These are phyloP conservation scores for Aspergillus spinulosporus DNA, from an alignment of 2,329 filamentous ascomycete species.

Conservation along the genomic window DNA sequence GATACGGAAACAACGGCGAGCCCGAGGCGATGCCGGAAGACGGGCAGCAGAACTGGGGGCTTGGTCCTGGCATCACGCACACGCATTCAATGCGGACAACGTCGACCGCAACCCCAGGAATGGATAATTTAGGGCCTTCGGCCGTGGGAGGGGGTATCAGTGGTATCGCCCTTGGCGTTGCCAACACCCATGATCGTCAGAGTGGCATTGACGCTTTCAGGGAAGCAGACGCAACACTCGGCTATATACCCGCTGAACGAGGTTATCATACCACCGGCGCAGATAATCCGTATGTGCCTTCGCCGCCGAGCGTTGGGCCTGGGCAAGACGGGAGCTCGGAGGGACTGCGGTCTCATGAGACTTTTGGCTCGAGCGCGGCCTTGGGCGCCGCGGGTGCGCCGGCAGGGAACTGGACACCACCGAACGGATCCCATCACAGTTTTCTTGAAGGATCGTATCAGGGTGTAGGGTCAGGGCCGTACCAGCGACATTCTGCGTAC, in stretches of 20 bases:
- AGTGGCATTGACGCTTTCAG: slow-evolving; percentile 65
- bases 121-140: slow-evolving; percentile 65
- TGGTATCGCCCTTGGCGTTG: slow-evolving; percentile 66
- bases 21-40: slow-evolving; percentile 17
- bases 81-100: slow-evolving; percentile 36
- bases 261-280: slow-evolving; percentile 36
- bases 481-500: slow-evolving; percentile 59
- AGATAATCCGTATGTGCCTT: slow-evolving; percentile 41
- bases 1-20: slow-evolving; percentile 7
- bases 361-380: slow-evolving; percentile 40
- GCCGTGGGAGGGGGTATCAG: slow-evolving; percentile 66
- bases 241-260: slow-evolving; percentile 37
- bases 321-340: slow-evolving; percentile 23
- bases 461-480: slow-evolving; percentile 57
- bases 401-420: slow-evolving; percentile 37
- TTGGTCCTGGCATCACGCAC: slow-evolving; percentile 20
- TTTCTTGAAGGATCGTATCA: slow-evolving; percentile 46
- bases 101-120: slow-evolving; percentile 57
- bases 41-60: slow-evolving; percentile 15
- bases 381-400: slow-evolving; percentile 36
- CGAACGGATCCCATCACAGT: slow-evolving; percentile 49
- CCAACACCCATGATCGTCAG: slow-evolving; percentile 64
- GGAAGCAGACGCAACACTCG: slow-evolving; percentile 33
- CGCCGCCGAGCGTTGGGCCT: slow-evolving; percentile 17
- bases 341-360: slow-evolving; percentile 39